Evolutionary conservation across 495 filamentous ascomycete genomes (phyloP).

Genomic region (Lasiosphaeriaceae sp.): DNA sequence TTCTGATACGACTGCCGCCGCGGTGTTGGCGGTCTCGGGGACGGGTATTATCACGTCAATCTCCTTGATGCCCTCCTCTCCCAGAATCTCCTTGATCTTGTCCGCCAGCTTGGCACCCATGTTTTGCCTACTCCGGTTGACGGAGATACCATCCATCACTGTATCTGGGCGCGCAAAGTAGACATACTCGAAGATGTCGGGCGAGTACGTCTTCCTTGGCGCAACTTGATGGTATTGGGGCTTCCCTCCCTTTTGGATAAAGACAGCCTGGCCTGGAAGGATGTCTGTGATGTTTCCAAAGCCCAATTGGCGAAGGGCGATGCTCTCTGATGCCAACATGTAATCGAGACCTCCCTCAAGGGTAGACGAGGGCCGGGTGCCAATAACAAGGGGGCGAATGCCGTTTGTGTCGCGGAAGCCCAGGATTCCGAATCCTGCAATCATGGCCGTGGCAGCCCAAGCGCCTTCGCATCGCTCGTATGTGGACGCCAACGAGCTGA

Average conservation of each 20-base stretch:
- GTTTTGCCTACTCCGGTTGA: slow-evolving; percentile 81
- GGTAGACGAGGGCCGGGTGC: slow-evolving; percentile 61
- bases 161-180: slow-evolving; percentile 88
- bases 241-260: slow-evolving; percentile 77
- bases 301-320: slow-evolving; percentile 83
- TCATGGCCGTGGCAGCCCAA: slow-evolving; percentile 75
- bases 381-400: slow-evolving; percentile 85
- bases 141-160: slow-evolving; percentile 88
- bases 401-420: slow-evolving; percentile 84
- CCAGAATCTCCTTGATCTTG: slow-evolving; percentile 69
- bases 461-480: slow-evolving; percentile 78
- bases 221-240: slow-evolving; percentile 78
- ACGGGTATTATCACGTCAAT: slow-evolving; percentile 68
- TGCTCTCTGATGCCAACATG: slow-evolving; percentile 96
- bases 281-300: slow-evolving; percentile 82
- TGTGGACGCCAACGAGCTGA: slow-evolving; percentile 68
- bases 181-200: slow-evolving; percentile 75
- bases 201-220: slow-evolving; percentile 67
- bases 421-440: slow-evolving; percentile 88
- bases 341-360: slow-evolving; percentile 76
- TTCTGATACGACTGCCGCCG: slow-evolving; percentile 75
- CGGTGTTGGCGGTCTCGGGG: slow-evolving; percentile 58
- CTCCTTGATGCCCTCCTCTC: slow-evolving; percentile 68
- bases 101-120: slow-evolving; percentile 89
- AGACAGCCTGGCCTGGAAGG: slow-evolving; percentile 86